phyloP scores from a whole-genome alignment of 148 eudicot species.

The Talinum fruticosum region DNA sequence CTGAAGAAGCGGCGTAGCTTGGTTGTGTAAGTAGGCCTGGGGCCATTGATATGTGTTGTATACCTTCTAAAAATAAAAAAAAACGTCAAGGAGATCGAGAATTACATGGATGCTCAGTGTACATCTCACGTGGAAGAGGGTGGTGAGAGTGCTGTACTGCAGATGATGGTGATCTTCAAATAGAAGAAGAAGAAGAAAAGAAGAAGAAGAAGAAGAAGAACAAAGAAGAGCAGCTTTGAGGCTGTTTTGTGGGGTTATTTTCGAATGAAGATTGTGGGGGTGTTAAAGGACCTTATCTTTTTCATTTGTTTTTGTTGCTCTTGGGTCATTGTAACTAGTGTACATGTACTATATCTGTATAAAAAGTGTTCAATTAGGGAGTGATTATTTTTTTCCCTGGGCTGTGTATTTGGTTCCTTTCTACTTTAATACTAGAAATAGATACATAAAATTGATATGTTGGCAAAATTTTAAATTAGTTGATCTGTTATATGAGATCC shows the following conservation, averaged over 20 bases:
- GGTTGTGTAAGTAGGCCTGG: neutral
- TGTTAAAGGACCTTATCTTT: neutral
- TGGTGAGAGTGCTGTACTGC: neutral
- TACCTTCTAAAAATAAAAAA: neutral
- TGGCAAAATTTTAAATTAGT: neutral
- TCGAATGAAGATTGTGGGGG: neutral
- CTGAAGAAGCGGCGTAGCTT: conserved; percentile 2
- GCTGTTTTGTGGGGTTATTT: neutral
- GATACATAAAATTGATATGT: neutral
- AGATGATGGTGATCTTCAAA: neutral
- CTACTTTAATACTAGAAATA: neutral
- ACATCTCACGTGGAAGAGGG: neutral
- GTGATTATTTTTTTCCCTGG: neutral
- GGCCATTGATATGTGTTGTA: neutral
- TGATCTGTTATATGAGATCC: too few species aligned
- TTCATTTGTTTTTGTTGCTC: neutral
- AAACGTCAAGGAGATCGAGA: neutral
- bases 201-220: neutral
- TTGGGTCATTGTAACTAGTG: neutral
- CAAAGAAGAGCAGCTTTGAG: neutral
- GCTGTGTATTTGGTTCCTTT: neutral
- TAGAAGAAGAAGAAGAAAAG: too few species aligned
- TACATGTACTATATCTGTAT: neutral
- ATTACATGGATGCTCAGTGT: neutral
- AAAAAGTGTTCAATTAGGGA: neutral